These are phyloP conservation scores for Solanum clarkiae DNA, from an alignment of 257 asterid genomes.

Conservation along the genomic window DNA sequence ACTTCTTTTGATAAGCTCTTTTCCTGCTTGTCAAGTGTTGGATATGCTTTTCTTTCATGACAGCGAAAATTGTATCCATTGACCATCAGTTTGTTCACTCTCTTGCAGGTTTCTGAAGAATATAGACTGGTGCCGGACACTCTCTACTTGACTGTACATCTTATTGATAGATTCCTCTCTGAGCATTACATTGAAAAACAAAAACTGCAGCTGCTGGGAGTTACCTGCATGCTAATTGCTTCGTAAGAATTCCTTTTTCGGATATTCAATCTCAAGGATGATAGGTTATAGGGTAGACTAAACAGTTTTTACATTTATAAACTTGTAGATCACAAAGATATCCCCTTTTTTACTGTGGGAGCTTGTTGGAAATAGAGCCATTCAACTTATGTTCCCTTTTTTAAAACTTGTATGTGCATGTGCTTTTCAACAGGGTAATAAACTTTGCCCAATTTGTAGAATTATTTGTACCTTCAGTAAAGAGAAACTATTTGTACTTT, in stretches of 20 bases:
- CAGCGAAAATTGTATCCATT: neutral
- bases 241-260: conserved; percentile 45
- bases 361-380: neutral
- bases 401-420: neutral
- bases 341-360: neutral
- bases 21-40: neutral
- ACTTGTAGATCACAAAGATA: neutral
- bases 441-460: neutral
- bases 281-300: neutral
- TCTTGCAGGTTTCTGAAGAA: conserved; percentile 91
- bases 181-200: conserved; percentile 67
- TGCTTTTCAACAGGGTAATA: neutral
- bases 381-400: neutral
- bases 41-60: neutral
- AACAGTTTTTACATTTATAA: neutral
- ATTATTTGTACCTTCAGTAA: neutral
- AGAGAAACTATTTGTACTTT: neutral
- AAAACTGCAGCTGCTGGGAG: conserved; percentile 90
- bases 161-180: conserved; percentile 79
- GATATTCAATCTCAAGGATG: neutral
- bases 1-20: neutral
- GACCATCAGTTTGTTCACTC: conserved; percentile 1
- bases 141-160: conserved; percentile 93
- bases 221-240: conserved; percentile 97
- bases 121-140: conserved; percentile 88